These are phyloP conservation scores for Tolypocladium album DNA, from an alignment of 2,329 filamentous ascomycete genomes.

Conservation along the genomic window DNA sequence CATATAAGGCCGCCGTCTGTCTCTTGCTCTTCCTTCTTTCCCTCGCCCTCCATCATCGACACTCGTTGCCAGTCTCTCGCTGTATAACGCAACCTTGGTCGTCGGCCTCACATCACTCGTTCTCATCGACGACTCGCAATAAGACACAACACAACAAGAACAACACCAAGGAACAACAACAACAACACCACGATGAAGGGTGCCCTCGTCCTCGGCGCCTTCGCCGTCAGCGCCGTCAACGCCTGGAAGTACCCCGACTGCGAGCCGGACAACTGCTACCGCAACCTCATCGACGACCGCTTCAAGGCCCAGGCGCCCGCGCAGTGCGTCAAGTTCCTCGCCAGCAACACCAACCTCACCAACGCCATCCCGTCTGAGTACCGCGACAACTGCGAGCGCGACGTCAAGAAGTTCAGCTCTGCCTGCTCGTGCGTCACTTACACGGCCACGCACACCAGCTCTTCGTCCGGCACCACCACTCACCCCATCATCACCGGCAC, in stretches of 20 bases:
- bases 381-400: constrained; percentile 9
- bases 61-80: background rate
- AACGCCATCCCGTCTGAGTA: constrained; percentile 21
- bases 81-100: background rate
- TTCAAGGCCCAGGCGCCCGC: constrained; percentile 7
- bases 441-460: constrained; percentile 16
- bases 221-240: constrained; percentile 17
- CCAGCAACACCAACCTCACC: constrained; percentile 14
- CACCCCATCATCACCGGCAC: constrained; percentile 5
- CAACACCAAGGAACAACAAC: background rate
- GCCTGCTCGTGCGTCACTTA: constrained; percentile 28
- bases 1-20: background rate
- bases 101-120: background rate
- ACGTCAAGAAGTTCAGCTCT: constrained; percentile 13
- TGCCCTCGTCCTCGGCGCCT: constrained; percentile 16
- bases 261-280: constrained; percentile 5
- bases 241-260: constrained; percentile 18
- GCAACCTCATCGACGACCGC: constrained; percentile 16
- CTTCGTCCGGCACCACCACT: constrained; percentile 2
- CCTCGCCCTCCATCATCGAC: background rate
- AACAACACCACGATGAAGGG: constrained; percentile 22
- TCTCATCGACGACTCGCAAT: background rate
- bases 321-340: constrained; percentile 11
- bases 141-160: background rate
- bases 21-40: background rate